These are phyloP conservation scores for Isatis lusitanica DNA, from an alignment of 441 rosid genomes.

Conservation along the genomic window DNA sequence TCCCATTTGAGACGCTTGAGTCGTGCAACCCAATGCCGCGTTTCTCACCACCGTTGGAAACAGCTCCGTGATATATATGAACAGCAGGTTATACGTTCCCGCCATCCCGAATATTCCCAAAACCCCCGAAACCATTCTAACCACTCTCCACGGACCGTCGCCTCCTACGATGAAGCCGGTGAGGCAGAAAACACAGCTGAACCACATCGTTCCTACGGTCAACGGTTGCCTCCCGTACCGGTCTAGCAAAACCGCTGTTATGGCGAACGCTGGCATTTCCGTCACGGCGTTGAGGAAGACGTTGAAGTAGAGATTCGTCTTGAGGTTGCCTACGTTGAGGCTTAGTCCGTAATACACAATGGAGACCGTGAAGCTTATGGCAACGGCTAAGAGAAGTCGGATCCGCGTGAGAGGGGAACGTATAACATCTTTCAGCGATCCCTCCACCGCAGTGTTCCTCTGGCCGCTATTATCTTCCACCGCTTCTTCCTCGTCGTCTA, in stretches of 20 bases:
- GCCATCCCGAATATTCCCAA: slow-evolving; percentile 87
- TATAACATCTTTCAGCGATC: slow-evolving; percentile 63
- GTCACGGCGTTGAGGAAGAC: slow-evolving; percentile 78
- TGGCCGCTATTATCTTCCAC: neutral
- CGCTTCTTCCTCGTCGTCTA: slow-evolving; percentile 56
- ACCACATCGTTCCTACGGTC: slow-evolving; percentile 72
- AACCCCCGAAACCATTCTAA: slow-evolving; percentile 65
- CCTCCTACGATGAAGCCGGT: slow-evolving; percentile 45
- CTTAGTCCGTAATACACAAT: slow-evolving; percentile 85
- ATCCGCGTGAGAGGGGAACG: slow-evolving; percentile 57
- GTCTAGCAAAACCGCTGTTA: slow-evolving; percentile 70
- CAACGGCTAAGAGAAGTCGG: slow-evolving; percentile 55
- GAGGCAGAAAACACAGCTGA: slow-evolving; percentile 73
- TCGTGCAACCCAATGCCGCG: slow-evolving; percentile 76
- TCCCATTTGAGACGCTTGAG: slow-evolving; percentile 83
- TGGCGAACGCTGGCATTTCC: slow-evolving; percentile 76
- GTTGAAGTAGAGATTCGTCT: slow-evolving; percentile 71
- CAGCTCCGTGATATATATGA: slow-evolving; percentile 76
- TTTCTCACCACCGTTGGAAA: slow-evolving; percentile 90
- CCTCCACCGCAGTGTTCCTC: slow-evolving; percentile 30
- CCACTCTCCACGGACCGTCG: slow-evolving; percentile 53
- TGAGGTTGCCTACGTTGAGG: slow-evolving; percentile 79
- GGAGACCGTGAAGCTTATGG: slow-evolving; percentile 64
- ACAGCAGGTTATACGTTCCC: slow-evolving; percentile 74
- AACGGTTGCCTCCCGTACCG: slow-evolving; percentile 74